Base-by-base conservation (phyloP, 768 basidiomycete species). In the Hemileccinum impolitum region DNA sequence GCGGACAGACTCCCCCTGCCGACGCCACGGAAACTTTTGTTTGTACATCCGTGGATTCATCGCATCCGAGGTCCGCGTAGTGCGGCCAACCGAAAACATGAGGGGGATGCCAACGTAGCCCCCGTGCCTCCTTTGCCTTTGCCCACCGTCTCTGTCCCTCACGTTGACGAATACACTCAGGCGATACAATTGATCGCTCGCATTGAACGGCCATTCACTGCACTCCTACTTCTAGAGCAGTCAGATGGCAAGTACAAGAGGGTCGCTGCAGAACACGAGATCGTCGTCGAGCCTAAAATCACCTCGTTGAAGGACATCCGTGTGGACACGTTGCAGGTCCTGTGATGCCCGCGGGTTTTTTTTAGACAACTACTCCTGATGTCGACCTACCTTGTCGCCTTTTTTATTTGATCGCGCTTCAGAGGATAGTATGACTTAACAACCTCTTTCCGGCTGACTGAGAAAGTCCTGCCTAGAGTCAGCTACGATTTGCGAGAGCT, bases 241-340 rank as follows among this genome's bases (percentile, higher is more conserved):
- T 15, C 6, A 7, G 14, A 32, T 41, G 43, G 23, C 12, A 17
- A 34, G 10, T 25, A 54, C 67, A 69, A 59, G 25, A 62, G 53
- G 42, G 41, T 52, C 25, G 45, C 51, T 39, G 45, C 44, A 17
- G 44, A 45, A 15, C 32, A 36, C 25, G 34, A 41, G 26, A 42
- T 51, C n/a, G 18, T 46, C 8, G 50, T 51, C 31, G 21, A 26
- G 10, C 49, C 49, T 13, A 2, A 15, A 14, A 37, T 50, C 10
- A 11, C 21, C 11, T 50, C 38, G 23, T 40, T 50, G 31, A 39
- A 21, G 10, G 38, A 34, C 11, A 12, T 50, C 17, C 31, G 38
- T 39, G 42, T 39, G 38, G 38, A 50, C 11, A 44, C 38, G 2
- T 45, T 50, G 36, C 17, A 44, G 23, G 36, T 50, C 14, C 28